Evolutionary conservation across 179 eudicot genomes (phyloP).

Genomic region (Patellifolia procumbens): DNA sequence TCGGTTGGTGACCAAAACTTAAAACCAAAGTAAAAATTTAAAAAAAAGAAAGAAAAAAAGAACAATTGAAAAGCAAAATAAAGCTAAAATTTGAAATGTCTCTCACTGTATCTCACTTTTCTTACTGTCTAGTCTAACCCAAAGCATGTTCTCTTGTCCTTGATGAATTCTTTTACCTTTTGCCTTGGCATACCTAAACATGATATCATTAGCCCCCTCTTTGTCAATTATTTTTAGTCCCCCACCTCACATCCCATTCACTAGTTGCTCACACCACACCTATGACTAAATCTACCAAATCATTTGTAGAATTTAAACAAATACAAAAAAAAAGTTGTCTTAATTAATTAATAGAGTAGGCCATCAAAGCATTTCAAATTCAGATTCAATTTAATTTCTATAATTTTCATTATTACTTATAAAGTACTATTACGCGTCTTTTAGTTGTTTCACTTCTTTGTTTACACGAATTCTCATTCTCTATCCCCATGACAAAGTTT

Average conservation of each 20-base stretch:
- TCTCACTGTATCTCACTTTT: background rate
- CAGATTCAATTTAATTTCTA: no score
- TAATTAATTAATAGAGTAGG: conserved; percentile 2
- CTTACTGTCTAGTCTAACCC: conserved; percentile 20
- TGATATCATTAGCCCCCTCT: conserved; percentile 26
- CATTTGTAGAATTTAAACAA: background rate
- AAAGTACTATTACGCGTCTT: no score
- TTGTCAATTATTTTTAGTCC: conserved; percentile 13
- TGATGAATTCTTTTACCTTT: conserved; percentile 26
- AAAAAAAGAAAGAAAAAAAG: background rate
- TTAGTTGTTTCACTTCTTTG: no score
- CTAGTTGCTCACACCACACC: conserved; percentile 1
- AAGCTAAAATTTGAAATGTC: conserved; percentile 38
- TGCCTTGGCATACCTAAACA: conserved; percentile 32
- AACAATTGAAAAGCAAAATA: conserved; percentile 25
- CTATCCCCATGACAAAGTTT: no score
- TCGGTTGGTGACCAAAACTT: conserved; percentile 16
- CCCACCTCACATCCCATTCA: conserved; percentile 13
- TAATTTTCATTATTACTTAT: no score
- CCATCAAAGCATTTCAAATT: conserved; percentile 10
- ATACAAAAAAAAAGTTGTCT: background rate
- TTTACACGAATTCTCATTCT: no score
- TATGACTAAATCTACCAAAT: conserved; percentile 15
- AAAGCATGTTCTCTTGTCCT: conserved; percentile 30
- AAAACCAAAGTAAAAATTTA: background rate